Percentiles rank a stretch among this genome's conserved stretches.
These are phyloP conservation scores for Phytophthora cryptogea DNA, from an alignment of 352 stramenopile species.

Conservation along the genomic window DNA sequence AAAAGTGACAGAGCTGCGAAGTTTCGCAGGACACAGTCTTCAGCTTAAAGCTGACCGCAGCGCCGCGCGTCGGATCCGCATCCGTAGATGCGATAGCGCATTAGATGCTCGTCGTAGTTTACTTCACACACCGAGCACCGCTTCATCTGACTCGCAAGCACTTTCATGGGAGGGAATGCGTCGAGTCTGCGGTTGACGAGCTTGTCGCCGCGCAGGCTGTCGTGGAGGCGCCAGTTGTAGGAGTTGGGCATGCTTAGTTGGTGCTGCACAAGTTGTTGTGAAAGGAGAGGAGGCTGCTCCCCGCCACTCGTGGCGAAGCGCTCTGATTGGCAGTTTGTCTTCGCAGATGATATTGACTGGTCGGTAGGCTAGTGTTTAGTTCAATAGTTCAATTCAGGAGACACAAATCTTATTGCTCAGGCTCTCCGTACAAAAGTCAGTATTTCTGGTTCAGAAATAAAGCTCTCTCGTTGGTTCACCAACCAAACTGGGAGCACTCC, in stretches of 20 bases:
- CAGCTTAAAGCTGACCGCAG: not conserved
- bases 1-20: constrained; percentile 1
- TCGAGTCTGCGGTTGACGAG: constrained; percentile 4
- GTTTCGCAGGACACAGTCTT: constrained; percentile 3
- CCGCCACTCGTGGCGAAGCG: not conserved
- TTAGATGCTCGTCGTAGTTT: constrained; percentile 2
- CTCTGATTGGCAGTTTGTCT: not conserved
- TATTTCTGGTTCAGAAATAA: not conserved
- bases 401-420: constrained; percentile 1
- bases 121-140: constrained; percentile 4
- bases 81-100: constrained; percentile 5
- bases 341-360: constrained; percentile 1
- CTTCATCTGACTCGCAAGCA: constrained; percentile 4
- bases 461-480: too few relatives aligned
- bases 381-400: not conserved
- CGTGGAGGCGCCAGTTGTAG: constrained; percentile 5
- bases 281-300: too few relatives aligned
- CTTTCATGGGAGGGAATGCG: constrained; percentile 3
- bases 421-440: not conserved
- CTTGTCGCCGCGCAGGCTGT: constrained; percentile 9
- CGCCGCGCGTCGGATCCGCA: constrained; percentile 2
- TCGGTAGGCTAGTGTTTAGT: not conserved
- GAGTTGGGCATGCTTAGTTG: not conserved
- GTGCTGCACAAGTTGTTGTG: not conserved
- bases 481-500: too few relatives aligned